Percentiles rank a stretch among this genome's conserved stretches.
Evolutionary conservation across 345 rosid genomes (phyloP).

Genomic region (Gossypium ekmanianum): DNA sequence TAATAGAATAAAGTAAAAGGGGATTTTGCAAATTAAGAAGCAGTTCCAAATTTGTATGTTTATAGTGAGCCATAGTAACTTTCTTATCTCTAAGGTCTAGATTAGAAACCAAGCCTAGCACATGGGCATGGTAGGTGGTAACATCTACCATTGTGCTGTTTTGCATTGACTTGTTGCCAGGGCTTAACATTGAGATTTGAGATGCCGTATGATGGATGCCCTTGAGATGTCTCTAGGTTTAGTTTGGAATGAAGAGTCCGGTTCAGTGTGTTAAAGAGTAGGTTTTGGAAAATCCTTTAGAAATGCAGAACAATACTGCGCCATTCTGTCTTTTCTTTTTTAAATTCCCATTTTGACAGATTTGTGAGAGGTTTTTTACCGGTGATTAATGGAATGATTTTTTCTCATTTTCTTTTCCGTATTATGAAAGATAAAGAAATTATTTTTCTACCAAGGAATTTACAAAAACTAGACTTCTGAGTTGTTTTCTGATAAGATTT

Average conservation of each 20-base stretch:
- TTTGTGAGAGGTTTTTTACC: background rate
- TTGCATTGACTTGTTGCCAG: background rate
- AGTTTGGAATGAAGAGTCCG: background rate
- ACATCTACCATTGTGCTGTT: background rate
- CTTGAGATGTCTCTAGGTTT: background rate
- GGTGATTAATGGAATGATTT: background rate
- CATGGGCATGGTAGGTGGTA: background rate
- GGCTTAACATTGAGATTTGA: background rate
- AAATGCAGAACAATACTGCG: background rate
- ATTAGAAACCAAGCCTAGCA: background rate
- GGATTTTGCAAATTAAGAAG: slow-evolving; percentile 16
- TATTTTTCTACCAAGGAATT: too few species aligned
- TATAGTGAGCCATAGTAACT: background rate
- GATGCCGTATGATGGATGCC: slow-evolving; percentile 1
- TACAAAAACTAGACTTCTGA: too few species aligned
- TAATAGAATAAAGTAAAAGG: background rate
- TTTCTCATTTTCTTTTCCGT: background rate
- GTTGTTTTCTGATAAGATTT: too few species aligned
- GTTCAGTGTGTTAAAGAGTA: background rate
- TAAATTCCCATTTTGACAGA: background rate
- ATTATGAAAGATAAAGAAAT: too few species aligned
- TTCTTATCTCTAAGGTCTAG: background rate
- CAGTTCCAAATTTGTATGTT: background rate
- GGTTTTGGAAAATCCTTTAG: background rate
- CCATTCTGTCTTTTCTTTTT: background rate